phyloP scores from a whole-genome alignment of 768 basidiomycete genomes.

The Phlebiopsis flavidoalba region DNA sequence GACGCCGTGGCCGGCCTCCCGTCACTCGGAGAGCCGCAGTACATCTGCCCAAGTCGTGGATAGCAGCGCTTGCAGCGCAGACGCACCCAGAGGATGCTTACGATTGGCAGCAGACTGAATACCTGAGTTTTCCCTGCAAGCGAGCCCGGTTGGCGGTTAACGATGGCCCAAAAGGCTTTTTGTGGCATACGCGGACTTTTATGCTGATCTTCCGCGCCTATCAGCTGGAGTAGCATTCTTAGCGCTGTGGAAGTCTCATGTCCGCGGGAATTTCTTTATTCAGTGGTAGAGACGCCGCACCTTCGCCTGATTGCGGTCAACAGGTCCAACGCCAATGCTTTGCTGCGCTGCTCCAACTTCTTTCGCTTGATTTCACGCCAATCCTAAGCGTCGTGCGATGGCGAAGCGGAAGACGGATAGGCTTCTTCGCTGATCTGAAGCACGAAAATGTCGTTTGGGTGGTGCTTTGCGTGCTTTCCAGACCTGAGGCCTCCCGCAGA shows the following conservation, averaged over 20 bases:
- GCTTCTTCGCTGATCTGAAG: conserved; percentile 8
- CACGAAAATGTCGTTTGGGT: background rate
- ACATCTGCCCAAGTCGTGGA: conserved; percentile 9
- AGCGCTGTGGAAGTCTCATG: no score
- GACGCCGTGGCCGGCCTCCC: conserved; percentile 9
- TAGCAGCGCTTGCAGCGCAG: background rate
- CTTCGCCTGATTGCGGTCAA: background rate
- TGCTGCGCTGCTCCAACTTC: conserved; percentile 9
- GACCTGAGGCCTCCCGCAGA: conserved; percentile 21
- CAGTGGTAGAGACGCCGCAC: no score
- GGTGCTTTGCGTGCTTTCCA: conserved; percentile 27
- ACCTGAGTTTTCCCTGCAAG: conserved; percentile 24
- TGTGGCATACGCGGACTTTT: no score
- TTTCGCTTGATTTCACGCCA: conserved; percentile 18
- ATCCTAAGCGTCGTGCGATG: conserved; percentile 17
- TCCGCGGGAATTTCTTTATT: no score
- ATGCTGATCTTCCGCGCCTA: conserved; percentile 22
- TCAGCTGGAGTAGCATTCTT: no score
- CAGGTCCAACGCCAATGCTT: conserved; percentile 13
- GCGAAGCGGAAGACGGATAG: conserved; percentile 14
- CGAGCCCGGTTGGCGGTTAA: conserved; percentile 22
- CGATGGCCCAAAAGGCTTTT: conserved; percentile 24
- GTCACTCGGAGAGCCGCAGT: conserved; percentile 19
- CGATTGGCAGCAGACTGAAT: conserved; percentile 19
- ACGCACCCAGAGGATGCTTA: conserved; percentile 19